Conservation (phyloP, 306 rosid species). For the Dalbergia cultrata region DNA sequence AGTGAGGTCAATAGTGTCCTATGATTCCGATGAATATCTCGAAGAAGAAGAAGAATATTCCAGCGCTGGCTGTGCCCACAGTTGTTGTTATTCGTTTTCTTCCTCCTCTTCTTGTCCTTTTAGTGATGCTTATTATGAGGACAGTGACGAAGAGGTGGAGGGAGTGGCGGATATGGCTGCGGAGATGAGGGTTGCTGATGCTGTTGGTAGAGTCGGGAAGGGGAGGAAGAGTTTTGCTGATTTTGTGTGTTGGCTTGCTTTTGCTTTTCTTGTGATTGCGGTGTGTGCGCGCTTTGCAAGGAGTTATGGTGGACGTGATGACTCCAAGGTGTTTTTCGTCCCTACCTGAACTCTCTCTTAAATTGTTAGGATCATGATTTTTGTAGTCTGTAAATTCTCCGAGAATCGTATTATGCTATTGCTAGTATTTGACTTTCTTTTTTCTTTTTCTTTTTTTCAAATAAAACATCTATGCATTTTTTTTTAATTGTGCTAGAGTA, state of each 20-base stretch:
- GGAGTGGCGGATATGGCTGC: neutral
- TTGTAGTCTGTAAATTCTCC: neutral
- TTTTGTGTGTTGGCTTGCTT: constrained; percentile 39
- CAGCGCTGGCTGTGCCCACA: neutral
- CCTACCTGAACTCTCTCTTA: constrained; percentile 60
- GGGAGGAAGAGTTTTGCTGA: constrained; percentile 26
- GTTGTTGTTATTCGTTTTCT: neutral
- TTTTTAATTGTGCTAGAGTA: too few species aligned
- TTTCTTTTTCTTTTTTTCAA: too few species aligned
- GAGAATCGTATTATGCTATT: neutral
- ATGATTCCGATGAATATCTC: constrained; percentile 10
- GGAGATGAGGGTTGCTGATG: constrained; percentile 4
- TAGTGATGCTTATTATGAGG: constrained; percentile 2
- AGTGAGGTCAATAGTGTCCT: constrained; percentile 54
- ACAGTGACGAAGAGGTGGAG: neutral
- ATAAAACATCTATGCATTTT: too few species aligned
- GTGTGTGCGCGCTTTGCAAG: constrained; percentile 38
- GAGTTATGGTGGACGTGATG: constrained; percentile 37
- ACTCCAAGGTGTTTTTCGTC: constrained; percentile 29
- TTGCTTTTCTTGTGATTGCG: constrained; percentile 47
- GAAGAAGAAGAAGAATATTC: constrained; percentile 25
- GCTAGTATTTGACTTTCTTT: neutral
- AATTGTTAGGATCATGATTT: neutral
- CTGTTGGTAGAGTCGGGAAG: neutral
- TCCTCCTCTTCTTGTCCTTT: constrained; percentile 38